phyloP scores from a whole-genome alignment of 306 rosid genomes.

The Urtica urens region DNA sequence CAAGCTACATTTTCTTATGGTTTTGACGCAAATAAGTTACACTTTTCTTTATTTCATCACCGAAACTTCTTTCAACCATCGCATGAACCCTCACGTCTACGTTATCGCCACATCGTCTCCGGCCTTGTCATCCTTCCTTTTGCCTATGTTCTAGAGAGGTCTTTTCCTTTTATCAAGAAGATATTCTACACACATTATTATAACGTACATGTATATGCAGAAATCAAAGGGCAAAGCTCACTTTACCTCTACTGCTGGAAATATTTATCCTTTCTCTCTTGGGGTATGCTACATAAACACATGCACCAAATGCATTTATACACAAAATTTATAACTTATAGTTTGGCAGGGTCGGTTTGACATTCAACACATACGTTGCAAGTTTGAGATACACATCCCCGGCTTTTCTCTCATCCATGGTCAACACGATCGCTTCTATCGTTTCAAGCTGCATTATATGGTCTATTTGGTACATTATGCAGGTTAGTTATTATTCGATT shows the following conservation, averaged over 20 bases:
- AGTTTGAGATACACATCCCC: conserved; percentile 69
- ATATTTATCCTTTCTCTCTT: conserved; percentile 59
- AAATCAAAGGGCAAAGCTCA: conserved; percentile 47
- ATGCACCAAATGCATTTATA: neutral
- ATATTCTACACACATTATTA: too few relatives aligned
- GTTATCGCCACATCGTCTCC: conserved; percentile 56
- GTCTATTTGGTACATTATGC: conserved; percentile 71
- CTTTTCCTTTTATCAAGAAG: too few relatives aligned
- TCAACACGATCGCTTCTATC: conserved; percentile 67
- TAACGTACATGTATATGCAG: conserved; percentile 25
- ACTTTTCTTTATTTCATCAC: conserved; percentile 46
- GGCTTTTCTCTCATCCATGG: conserved; percentile 64
- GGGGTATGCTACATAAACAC: conserved; percentile 43
- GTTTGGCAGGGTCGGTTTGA: conserved; percentile 40
- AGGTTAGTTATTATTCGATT: conserved; percentile 34
- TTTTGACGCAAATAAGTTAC: conserved; percentile 35
- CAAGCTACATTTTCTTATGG: conserved; percentile 64
- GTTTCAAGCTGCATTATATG: conserved; percentile 54
- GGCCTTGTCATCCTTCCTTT: conserved; percentile 46
- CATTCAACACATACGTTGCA: conserved; percentile 60
- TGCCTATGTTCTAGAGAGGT: conserved; percentile 76
- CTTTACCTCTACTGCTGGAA: too few relatives aligned
- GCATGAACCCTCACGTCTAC: conserved; percentile 74
- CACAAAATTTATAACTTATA: too few relatives aligned
- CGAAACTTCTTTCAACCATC: conserved; percentile 78